phyloP scores from a whole-genome alignment of 164 flowering plant species.

The Tetracentron sinense region DNA sequence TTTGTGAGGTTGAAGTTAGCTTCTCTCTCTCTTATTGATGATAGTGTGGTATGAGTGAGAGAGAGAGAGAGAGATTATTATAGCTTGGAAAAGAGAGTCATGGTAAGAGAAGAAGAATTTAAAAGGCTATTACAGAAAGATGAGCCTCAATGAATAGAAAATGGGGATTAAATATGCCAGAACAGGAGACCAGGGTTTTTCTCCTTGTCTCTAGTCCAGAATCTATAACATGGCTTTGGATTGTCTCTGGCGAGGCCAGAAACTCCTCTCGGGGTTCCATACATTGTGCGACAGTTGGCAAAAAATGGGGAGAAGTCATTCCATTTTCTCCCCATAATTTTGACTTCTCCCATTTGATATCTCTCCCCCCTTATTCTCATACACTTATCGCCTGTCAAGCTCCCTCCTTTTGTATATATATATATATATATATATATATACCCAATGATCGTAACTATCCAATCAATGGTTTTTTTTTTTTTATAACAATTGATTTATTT shows the following conservation, averaged over 20 bases:
- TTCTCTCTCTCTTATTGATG: conserved; percentile 1
- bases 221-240: conserved; percentile 22
- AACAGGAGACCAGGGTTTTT: conserved; percentile 34
- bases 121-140: conserved; percentile 19
- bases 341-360: too few species aligned
- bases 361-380: too few species aligned
- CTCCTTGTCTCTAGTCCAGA: conserved; percentile 47
- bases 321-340: too few species aligned
- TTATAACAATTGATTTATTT: not conserved
- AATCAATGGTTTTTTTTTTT: not conserved
- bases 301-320: too few species aligned
- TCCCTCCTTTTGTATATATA: not conserved
- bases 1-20: not conserved
- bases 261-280: too few species aligned
- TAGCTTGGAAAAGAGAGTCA: conserved; percentile 47
- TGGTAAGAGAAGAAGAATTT: too few species aligned
- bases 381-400: not conserved
- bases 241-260: too few species aligned
- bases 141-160: conserved; percentile 20
- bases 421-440: not conserved
- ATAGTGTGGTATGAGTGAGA: conserved; percentile 13
- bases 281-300: conserved; percentile 1
- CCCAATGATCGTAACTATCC: not conserved
- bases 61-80: conserved; percentile 29
- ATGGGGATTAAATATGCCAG: conserved; percentile 29